phyloP scores from a whole-genome alignment of 768 basidiomycete species.

The Daedaleopsis nitida region DNA sequence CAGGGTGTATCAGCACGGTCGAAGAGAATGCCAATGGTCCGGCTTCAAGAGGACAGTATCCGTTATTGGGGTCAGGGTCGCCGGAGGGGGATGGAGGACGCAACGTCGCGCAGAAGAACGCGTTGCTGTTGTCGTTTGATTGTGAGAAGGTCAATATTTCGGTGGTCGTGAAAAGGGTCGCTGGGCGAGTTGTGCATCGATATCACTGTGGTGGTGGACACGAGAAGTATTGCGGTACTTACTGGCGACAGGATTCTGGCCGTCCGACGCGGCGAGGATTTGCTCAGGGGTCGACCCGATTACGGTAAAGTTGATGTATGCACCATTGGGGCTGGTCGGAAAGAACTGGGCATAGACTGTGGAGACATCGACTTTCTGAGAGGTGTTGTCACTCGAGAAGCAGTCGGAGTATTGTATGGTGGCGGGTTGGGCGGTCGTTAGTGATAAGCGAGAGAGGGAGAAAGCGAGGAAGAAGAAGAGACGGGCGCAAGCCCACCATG shows the following conservation, averaged over 20 bases:
- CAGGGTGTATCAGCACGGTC: constrained; percentile 62
- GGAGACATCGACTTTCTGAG: constrained; percentile 64
- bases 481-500: constrained; percentile 18
- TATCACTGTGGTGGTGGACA: background rate
- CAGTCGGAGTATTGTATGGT: constrained; percentile 69
- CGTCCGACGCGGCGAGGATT: constrained; percentile 61
- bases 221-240: background rate
- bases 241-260: constrained; percentile 60
- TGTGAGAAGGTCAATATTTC: constrained; percentile 77
- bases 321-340: constrained; percentile 35
- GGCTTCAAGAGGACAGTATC: constrained; percentile 75
- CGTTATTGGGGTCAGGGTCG: constrained; percentile 33
- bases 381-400: constrained; percentile 49
- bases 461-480: constrained; percentile 21
- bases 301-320: constrained; percentile 69
- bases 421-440: constrained; percentile 51
- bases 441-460: constrained; percentile 16
- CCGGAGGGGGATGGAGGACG: constrained; percentile 63
- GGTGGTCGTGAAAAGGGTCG: constrained; percentile 86
- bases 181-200: constrained; percentile 35
- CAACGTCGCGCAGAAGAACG: constrained; percentile 78
- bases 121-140: constrained; percentile 68
- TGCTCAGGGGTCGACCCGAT: constrained; percentile 62
- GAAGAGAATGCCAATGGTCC: constrained; percentile 85
- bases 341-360: constrained; percentile 75